Evolutionary conservation across 148 eudicot species (phyloP).

Genomic region (Agrostemma githago): DNA sequence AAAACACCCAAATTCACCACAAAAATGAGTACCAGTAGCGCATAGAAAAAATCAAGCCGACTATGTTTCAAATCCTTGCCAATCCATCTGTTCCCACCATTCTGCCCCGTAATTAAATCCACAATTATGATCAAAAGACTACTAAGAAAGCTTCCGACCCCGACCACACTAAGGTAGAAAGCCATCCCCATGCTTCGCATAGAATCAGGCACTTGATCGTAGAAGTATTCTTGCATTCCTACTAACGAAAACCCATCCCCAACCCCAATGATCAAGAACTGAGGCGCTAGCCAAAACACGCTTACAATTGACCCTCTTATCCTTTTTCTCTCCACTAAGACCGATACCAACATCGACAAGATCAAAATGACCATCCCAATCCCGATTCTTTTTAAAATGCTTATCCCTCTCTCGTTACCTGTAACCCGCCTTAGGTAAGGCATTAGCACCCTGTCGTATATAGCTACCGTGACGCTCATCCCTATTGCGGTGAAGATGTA

Average conservation of each 20-base stretch:
- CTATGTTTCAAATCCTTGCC: constrained; percentile 46
- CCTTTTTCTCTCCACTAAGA: constrained; percentile 44
- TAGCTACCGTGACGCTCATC: constrained; percentile 31
- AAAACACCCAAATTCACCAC: constrained; percentile 28
- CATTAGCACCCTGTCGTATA: constrained; percentile 45
- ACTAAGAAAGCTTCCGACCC: constrained; percentile 45
- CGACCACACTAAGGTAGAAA: constrained; percentile 50
- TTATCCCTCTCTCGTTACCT: constrained; percentile 51
- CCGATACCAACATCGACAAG: constrained; percentile 36
- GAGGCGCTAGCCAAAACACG: constrained; percentile 64
- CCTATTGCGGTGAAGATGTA: constrained; percentile 36
- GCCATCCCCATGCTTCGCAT: constrained; percentile 70
- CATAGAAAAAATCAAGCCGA: constrained; percentile 40
- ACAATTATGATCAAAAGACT: constrained; percentile 39
- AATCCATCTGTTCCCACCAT: constrained; percentile 43
- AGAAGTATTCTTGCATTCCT: constrained; percentile 68
- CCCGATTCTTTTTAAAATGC: constrained; percentile 49
- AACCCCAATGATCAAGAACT: constrained; percentile 45
- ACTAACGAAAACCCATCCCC: constrained; percentile 59
- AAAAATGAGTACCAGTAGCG: constrained; percentile 34
- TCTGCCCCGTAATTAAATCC: constrained; percentile 30
- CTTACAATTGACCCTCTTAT: constrained; percentile 30
- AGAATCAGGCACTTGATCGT: constrained; percentile 67
- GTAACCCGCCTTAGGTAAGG: constrained; percentile 46
- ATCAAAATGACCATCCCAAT: constrained; percentile 51